These are phyloP conservation scores for Penicillium pulvis DNA, from an alignment of 495 filamentous ascomycete species.

Conservation along the genomic window DNA sequence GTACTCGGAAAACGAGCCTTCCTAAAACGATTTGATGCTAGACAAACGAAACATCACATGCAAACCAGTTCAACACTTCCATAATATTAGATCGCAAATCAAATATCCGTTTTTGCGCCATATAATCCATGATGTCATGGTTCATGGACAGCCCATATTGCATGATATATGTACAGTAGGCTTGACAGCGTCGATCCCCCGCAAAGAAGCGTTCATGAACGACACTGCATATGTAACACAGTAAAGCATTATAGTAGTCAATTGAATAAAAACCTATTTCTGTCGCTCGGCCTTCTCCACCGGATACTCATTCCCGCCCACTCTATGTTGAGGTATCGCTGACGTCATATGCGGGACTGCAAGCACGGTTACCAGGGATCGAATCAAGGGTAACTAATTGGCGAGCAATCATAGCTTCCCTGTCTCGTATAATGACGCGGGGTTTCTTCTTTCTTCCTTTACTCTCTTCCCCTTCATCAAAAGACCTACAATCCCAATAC, in stretches of 20 bases:
- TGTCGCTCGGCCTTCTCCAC: constrained; percentile 2
- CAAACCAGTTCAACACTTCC: too few relatives aligned
- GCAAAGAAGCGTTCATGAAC: background rate
- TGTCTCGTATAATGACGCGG: constrained; percentile 1
- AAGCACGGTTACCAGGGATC: constrained; percentile 1
- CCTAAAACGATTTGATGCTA: too few relatives aligned
- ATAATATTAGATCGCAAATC: too few relatives aligned
- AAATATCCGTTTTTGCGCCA: too few relatives aligned
- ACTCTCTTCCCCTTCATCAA: background rate
- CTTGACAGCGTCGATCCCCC: constrained; percentile 6
- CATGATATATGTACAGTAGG: background rate
- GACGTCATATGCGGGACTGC: constrained; percentile 20
- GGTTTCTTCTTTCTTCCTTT: constrained; percentile 2
- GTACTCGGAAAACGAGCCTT: too few relatives aligned
- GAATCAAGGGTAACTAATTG: constrained; percentile 12
- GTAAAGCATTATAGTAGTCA: background rate
- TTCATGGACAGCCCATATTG: background rate
- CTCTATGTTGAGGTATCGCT: constrained; percentile 13
- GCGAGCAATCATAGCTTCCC: background rate
- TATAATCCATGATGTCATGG: background rate
- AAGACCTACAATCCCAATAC: background rate
- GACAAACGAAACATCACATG: too few relatives aligned
- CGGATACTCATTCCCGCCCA: background rate
- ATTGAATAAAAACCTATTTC: background rate
- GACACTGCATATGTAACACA: background rate